Conservation (phyloP, 129 eudicot species). For the Rutidosis leptorrhynchoides region DNA sequence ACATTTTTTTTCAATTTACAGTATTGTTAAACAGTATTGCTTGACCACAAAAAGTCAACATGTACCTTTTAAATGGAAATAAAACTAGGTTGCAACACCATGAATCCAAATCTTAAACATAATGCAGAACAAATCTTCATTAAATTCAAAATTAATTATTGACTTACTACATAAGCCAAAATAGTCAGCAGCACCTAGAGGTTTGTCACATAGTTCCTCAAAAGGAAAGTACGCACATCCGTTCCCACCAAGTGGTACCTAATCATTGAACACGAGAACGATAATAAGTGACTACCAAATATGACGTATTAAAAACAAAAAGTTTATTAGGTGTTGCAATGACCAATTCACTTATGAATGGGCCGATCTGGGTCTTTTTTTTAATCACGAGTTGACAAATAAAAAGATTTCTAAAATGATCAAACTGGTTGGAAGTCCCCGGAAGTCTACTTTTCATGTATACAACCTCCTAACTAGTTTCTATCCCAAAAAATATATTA, state of each 20-base stretch:
- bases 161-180: constrained; percentile 89
- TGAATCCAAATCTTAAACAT: neutral
- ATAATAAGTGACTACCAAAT: neutral
- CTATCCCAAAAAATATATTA: neutral
- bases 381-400: neutral
- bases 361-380: neutral
- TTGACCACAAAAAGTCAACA: constrained; percentile 6
- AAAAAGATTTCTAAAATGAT: neutral
- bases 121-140: neutral
- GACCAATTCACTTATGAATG: constrained; percentile 11
- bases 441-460: neutral
- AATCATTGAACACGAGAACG: constrained; percentile 1
- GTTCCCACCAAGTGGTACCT: constrained; percentile 93
- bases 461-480: constrained; percentile 8
- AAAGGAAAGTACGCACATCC: constrained; percentile 94
- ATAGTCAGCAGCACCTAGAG: constrained; percentile 99
- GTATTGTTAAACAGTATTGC: neutral
- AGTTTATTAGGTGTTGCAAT: constrained; percentile 5
- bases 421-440: neutral
- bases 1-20: neutral
- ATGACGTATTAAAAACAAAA: neutral
- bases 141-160: neutral
- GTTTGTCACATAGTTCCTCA: constrained; percentile 91
- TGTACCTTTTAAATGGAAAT: neutral
- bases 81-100: neutral